Conservation (phyloP, 257 asterid species). For the Capsicum rhomboideum region DNA sequence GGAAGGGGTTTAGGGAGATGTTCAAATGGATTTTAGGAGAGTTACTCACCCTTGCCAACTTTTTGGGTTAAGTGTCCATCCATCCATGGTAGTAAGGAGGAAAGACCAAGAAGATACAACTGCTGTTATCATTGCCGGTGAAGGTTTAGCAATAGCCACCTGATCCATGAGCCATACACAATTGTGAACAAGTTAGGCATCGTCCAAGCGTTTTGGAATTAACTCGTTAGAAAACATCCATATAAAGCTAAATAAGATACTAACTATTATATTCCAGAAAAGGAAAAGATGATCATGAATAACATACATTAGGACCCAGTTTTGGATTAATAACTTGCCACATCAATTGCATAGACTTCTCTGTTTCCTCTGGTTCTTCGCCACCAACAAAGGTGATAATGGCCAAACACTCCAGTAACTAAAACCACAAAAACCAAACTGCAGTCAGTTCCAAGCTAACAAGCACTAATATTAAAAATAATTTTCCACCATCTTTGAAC, state of each 20-base stretch:
- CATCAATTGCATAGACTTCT: conserved; percentile 80
- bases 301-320: conserved; percentile 84
- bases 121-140: conserved; percentile 52
- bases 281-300: background rate
- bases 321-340: conserved; percentile 96
- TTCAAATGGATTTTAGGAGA: background rate
- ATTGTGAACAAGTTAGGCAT: background rate
- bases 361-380: conserved; percentile 73
- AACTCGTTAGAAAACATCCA: background rate
- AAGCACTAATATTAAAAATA: background rate
- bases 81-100: conserved; percentile 71
- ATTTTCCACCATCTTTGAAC: background rate
- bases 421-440: conserved; percentile 1
- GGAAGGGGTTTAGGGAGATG: background rate
- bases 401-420: conserved; percentile 90
- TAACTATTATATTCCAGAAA: background rate
- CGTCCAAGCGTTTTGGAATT: background rate
- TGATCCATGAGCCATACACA: conserved; percentile 10
- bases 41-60: conserved; percentile 77
- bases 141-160: conserved; percentile 70
- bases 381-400: conserved; percentile 88
- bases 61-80: conserved; percentile 49
- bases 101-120: conserved; percentile 85
- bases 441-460: background rate
- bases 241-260: background rate